Evolutionary conservation across 192 early-diverging fungal genomes (phyloP), one percentile per base, ranked within the genome.

Genomic region (Hyaloraphidium curvatum): DNA sequence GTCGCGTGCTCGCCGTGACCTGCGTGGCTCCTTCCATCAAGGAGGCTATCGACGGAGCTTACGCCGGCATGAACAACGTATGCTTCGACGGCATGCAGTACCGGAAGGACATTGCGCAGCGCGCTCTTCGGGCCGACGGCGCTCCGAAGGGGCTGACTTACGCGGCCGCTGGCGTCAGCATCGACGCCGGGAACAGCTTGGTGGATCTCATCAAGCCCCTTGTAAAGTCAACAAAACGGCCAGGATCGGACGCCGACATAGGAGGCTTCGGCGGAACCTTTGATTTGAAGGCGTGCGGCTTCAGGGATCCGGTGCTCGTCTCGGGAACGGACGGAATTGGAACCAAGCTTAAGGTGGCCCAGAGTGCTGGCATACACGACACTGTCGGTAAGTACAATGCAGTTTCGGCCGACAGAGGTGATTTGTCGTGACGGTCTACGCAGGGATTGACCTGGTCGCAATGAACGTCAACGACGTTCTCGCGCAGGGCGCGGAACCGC

Each of bases 391-490:
- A 39, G 58, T 43, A 9, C 17, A 11, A 19, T 25, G 14, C 43
- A 9, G 7, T 22, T 13, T 17, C 11, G 17, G 17, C 35, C 35
- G 35, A 37, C 11, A 17, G 11, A 37, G 11, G 30, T 37, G 4
- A 13, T 11, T 3, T 5, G 9, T 9, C 7, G 5, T 4, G 22
- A 11, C 22, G 4, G 2, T 26, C 7, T 55, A 1, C n/a, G 16
- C 16, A 64, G 89, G 93, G 35, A 84, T 95, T 61, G 95, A 99
- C 63, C 73, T 97, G 33, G 95, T 99, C 31, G 95, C 95, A 3
- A 99, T 99, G 95, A 92, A 83, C 62, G 95, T 97, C 56, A 99
- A 99, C 69, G 95, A 99, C 61, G 70, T 99, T 40, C 71, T 99
- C 33, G 95, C 97, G 21, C 95, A 99, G 68, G 95, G 95, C 31